Conservation (phyloP, 2,329 filamentous ascomycete species). For the Epichloe baconii region DNA sequence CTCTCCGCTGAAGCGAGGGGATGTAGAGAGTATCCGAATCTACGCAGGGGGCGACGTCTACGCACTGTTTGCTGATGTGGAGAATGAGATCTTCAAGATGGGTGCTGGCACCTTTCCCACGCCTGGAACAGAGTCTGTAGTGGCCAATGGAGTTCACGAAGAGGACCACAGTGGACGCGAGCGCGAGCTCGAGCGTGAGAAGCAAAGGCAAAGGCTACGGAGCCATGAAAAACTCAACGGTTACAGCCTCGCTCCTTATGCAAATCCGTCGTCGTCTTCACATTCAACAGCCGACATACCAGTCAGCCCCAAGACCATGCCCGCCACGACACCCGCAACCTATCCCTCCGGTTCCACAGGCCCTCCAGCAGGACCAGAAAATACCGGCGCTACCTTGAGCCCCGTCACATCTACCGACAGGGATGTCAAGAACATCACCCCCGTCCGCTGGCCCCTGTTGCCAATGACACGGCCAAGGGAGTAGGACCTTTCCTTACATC, state of each 20-base stretch:
- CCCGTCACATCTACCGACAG: neutral
- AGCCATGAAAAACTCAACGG: slow-evolving; percentile 39
- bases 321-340: neutral
- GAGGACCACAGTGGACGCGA: neutral
- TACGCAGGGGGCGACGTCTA: slow-evolving; percentile 58
- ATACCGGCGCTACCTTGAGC: neutral
- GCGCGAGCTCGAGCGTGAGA: slow-evolving; percentile 10
- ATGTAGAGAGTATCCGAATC: slow-evolving; percentile 52
- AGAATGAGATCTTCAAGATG: slow-evolving; percentile 30
- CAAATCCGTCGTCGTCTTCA: slow-evolving; percentile 9
- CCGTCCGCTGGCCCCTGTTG: neutral
- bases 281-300: slow-evolving; percentile 5
- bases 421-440: neutral
- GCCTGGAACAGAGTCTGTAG: neutral
- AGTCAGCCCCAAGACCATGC: neutral
- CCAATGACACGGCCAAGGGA: slow-evolving; percentile 5
- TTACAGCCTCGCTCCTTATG: slow-evolving; percentile 7
- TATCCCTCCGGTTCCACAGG: slow-evolving; percentile 21
- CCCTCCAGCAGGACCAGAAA: slow-evolving; percentile 7
- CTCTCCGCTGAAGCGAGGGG: slow-evolving; percentile 20
- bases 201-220: slow-evolving; percentile 35
- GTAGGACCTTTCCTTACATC: slow-evolving; percentile 32
- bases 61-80: slow-evolving; percentile 52
- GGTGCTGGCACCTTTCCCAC: slow-evolving; percentile 10
- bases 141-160: too few species aligned